Evolutionary conservation across 768 basidiomycete genomes (phyloP).

Genomic region (Russula earlei): DNA sequence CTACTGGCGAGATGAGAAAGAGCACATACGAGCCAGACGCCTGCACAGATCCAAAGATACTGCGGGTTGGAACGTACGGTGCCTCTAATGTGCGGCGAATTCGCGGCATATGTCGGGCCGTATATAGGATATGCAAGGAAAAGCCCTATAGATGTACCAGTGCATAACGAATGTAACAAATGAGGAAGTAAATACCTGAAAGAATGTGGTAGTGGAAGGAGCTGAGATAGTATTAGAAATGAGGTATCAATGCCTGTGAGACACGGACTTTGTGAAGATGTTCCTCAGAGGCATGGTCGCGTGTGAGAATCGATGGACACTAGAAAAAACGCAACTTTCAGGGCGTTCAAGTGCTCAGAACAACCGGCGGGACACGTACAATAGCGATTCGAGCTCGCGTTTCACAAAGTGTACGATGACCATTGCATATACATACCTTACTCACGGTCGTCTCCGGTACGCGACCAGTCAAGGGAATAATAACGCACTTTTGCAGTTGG

Average conservation of each 20-base stretch:
- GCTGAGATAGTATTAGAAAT: slow-evolving; percentile 35
- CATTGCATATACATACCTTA: slow-evolving; percentile 59
- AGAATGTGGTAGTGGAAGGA: slow-evolving; percentile 85
- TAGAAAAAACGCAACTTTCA: slow-evolving; percentile 22
- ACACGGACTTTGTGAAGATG: slow-evolving; percentile 79
- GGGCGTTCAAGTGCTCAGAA: background rate
- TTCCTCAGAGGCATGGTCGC: slow-evolving; percentile 84
- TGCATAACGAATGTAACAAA: background rate
- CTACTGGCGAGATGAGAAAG: background rate
- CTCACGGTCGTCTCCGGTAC: background rate
- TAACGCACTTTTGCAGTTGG: slow-evolving; percentile 57
- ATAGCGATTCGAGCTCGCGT: slow-evolving; percentile 86
- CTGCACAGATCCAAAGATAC: slow-evolving; percentile 59
- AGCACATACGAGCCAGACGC: slow-evolving; percentile 64
- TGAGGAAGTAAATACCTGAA: slow-evolving; percentile 35
- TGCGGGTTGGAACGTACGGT: slow-evolving; percentile 53
- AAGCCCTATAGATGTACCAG: slow-evolving; percentile 38
- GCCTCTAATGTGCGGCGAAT: slow-evolving; percentile 50
- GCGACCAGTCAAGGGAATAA: background rate
- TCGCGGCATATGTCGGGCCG: slow-evolving; percentile 63
- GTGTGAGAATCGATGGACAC: slow-evolving; percentile 92
- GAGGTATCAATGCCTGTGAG: background rate
- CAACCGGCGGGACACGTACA: slow-evolving; percentile 37
- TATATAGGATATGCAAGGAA: slow-evolving; percentile 76
- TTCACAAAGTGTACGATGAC: slow-evolving; percentile 85